Percentiles rank a stretch among this genome's conserved stretches.
phyloP scores from a whole-genome alignment of 2,329 filamentous ascomycete species.

The Alternaria brassicae region DNA sequence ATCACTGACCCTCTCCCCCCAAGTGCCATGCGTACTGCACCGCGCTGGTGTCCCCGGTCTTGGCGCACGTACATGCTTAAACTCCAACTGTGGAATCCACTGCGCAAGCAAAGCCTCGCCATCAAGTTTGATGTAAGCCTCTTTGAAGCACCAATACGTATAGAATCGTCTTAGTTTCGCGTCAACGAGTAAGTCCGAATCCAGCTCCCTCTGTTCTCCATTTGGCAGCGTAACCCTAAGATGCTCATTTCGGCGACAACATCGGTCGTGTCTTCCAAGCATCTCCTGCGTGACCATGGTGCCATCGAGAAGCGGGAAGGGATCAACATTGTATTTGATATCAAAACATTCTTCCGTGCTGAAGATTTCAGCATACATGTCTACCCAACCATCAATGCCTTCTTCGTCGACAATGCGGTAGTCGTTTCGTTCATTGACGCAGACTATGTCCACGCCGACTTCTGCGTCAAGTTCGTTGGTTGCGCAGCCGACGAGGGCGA shows the following conservation, averaged over 20 bases:
- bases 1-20: conserved; percentile 57
- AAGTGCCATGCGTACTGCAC: conserved; percentile 54
- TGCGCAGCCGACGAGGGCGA: conserved; percentile 65
- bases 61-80: conserved; percentile 65
- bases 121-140: conserved; percentile 84
- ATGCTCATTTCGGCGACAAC: conserved; percentile 47
- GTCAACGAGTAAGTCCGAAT: conserved; percentile 60
- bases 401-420: conserved; percentile 66
- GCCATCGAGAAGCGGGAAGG: conserved; percentile 56
- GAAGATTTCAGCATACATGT: conserved; percentile 76
- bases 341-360: conserved; percentile 66
- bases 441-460: conserved; percentile 79
- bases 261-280: conserved; percentile 55
- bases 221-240: conserved; percentile 49
- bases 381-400: conserved; percentile 72
- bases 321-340: conserved; percentile 64
- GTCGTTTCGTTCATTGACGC: conserved; percentile 71
- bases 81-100: conserved; percentile 76
- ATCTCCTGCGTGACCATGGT: conserved; percentile 49
- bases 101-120: conserved; percentile 77
- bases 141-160: conserved; percentile 78
- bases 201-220: conserved; percentile 49
- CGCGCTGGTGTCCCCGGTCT: conserved; percentile 51
- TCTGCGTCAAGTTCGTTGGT: conserved; percentile 50
- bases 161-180: conserved; percentile 75